Percentiles rank a stretch among this genome's conserved stretches.
These are phyloP conservation scores for Punica granatum DNA, from an alignment of 345 rosid genomes.

Conservation along the genomic window DNA sequence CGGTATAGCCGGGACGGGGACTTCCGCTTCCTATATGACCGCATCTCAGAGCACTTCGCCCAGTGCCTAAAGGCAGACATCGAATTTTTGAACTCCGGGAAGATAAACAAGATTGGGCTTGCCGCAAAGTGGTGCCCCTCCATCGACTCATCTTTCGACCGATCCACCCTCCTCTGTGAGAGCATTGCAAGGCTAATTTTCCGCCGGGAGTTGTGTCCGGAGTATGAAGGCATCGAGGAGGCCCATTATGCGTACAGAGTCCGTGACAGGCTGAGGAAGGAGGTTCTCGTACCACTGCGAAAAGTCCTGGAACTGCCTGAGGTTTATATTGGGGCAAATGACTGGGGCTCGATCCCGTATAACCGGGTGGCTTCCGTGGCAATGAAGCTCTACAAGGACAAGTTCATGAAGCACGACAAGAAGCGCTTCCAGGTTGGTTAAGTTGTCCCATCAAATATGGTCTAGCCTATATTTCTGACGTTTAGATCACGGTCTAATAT, in stretches of 20 bases:
- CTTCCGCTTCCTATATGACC: conserved; percentile 35
- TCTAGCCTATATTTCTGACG: conserved; percentile 50
- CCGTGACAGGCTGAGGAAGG: conserved; percentile 49
- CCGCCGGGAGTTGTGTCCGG: conserved; percentile 27
- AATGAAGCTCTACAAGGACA: conserved; percentile 48
- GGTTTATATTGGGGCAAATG: conserved; percentile 43
- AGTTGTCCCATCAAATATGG: conserved; percentile 32
- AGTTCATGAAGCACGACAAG: conserved; percentile 35
- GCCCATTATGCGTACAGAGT: conserved; percentile 55
- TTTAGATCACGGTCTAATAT: conserved; percentile 34
- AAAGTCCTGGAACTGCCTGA: conserved; percentile 50
- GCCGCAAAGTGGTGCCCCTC: conserved; percentile 75
- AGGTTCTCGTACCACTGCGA: conserved; percentile 43
- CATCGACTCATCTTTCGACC: conserved; percentile 44
- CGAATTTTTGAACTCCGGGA: conserved; percentile 17
- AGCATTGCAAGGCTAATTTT: conserved; percentile 44
- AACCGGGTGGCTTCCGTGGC: conserved; percentile 53
- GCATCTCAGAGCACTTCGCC: conserved; percentile 46
- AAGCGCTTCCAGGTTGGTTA: conserved; percentile 42
- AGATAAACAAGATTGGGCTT: conserved; percentile 28
- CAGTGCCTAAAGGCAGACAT: conserved; percentile 25
- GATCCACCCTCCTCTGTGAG: conserved; percentile 37
- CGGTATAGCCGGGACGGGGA: conserved; percentile 37
- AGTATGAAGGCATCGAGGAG: conserved; percentile 51
- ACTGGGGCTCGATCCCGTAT: conserved; percentile 41